Conservation (phyloP, 2,329 filamentous ascomycete species). For the Xylaria multiplex region DNA sequence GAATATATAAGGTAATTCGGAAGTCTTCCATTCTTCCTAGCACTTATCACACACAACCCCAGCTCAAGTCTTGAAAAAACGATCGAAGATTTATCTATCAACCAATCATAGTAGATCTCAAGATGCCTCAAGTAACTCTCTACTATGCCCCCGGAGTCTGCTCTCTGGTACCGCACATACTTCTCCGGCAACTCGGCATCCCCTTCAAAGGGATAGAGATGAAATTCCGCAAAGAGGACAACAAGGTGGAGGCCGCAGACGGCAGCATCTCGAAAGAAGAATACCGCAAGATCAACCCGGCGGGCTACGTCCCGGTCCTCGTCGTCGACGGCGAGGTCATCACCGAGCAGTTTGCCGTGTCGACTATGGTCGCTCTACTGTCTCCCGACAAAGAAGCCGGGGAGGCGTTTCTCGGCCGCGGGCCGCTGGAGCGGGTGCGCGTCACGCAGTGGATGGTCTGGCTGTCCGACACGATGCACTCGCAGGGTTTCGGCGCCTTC, state of each 20-base stretch:
- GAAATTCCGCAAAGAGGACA: slow-evolving; percentile 13
- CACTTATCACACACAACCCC: not conserved
- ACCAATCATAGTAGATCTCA: not conserved
- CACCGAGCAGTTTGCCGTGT: slow-evolving; percentile 50
- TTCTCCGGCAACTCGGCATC: slow-evolving; percentile 48
- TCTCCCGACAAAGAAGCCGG: slow-evolving; percentile 24
- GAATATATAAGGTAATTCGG: slow-evolving; percentile 1
- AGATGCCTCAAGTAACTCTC: slow-evolving; percentile 43
- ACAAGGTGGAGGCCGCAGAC: slow-evolving; percentile 45
- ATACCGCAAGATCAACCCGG: slow-evolving; percentile 48
- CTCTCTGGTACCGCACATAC: slow-evolving; percentile 45
- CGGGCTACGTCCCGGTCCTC: slow-evolving; percentile 49
- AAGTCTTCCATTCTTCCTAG: not conserved
- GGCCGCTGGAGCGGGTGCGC: slow-evolving; percentile 40
- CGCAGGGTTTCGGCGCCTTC: slow-evolving; percentile 43
- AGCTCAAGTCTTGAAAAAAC: not conserved
- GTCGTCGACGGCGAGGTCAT: slow-evolving; percentile 45
- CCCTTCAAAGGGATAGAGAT: slow-evolving; percentile 43
- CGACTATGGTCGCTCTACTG: slow-evolving; percentile 48
- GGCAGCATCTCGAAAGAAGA: slow-evolving; percentile 47
- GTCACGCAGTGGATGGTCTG: slow-evolving; percentile 50
- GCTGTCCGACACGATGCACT: slow-evolving; percentile 49
- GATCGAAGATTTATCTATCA: too few species aligned
- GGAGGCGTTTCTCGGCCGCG: slow-evolving; percentile 42
- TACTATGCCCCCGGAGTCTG: slow-evolving; percentile 48